phyloP scores from a whole-genome alignment of 202 grass and related monocot species.

The Schoenoplectus triqueter region DNA sequence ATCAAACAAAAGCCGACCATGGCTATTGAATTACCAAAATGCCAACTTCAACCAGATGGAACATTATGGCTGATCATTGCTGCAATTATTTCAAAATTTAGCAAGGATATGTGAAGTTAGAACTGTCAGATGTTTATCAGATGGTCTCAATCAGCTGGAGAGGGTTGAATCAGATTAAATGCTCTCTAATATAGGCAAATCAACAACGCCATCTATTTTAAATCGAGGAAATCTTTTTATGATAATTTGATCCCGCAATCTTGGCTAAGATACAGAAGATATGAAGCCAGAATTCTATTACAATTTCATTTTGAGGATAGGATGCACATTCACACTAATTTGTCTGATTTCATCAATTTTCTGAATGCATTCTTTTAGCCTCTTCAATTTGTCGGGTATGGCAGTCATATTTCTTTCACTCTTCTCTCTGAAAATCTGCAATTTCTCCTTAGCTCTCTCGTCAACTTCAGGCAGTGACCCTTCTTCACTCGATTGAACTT shows the following conservation, averaged over 20 bases:
- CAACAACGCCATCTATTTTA: background rate
- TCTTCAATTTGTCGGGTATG: slow-evolving; percentile 22
- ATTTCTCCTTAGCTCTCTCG: slow-evolving; percentile 20
- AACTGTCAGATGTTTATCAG: background rate
- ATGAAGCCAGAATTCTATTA: slow-evolving; percentile 19
- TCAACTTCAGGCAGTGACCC: slow-evolving; percentile 22
- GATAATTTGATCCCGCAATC: background rate
- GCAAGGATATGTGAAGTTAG: background rate
- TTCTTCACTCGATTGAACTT: slow-evolving; percentile 11
- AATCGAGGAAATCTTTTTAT: background rate
- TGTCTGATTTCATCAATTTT: slow-evolving; percentile 26
- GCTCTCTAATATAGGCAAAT: background rate
- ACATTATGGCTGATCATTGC: background rate
- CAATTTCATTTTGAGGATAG: slow-evolving; percentile 38
- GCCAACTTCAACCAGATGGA: background rate
- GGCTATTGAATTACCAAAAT: background rate
- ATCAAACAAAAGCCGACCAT: background rate
- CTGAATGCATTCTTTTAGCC: slow-evolving; percentile 35
- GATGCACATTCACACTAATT: slow-evolving; percentile 29
- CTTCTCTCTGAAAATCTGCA: slow-evolving; percentile 30
- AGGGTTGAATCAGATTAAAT: background rate
- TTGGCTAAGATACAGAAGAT: background rate
- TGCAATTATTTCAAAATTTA: slow-evolving; percentile 14
- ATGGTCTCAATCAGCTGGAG: background rate
- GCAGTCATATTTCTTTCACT: slow-evolving; percentile 20